These are phyloP conservation scores for Penicillium decumbens DNA, from an alignment of 2,329 filamentous ascomycete species.

Conservation along the genomic window DNA sequence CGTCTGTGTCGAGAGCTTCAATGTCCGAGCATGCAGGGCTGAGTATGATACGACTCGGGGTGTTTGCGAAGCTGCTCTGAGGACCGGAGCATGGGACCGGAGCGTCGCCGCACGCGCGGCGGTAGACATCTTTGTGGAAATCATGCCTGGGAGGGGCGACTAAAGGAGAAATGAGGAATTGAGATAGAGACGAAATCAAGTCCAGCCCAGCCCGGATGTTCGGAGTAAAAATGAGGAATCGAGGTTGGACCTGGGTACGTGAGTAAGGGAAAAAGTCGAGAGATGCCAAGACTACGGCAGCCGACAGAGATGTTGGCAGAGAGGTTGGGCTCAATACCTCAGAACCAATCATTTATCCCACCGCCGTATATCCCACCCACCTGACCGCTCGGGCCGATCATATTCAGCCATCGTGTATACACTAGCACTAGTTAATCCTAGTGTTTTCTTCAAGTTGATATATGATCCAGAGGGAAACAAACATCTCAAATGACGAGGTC, in stretches of 20 bases:
- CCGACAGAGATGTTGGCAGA: too few relatives aligned
- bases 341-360: too few relatives aligned
- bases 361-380: too few relatives aligned
- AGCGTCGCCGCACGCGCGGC: constrained; percentile 37
- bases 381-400: too few relatives aligned
- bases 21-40: constrained; percentile 38
- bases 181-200: constrained; percentile 5
- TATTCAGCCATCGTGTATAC: too few relatives aligned
- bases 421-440: too few relatives aligned
- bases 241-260: constrained; percentile 25
- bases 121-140: constrained; percentile 37
- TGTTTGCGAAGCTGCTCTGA: constrained; percentile 34
- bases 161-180: constrained; percentile 1
- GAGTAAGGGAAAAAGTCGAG: constrained; percentile 35
- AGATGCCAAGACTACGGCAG: constrained; percentile 34
- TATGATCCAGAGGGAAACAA: too few relatives aligned
- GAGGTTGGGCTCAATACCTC: too few relatives aligned
- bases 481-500: too few relatives aligned
- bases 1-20: constrained; percentile 6
- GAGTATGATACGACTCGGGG: constrained; percentile 31
- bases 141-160: constrained; percentile 30
- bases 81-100: constrained; percentile 31
- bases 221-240: constrained; percentile 22
- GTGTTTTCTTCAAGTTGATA: too few relatives aligned
- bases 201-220: constrained; percentile 24